Percentiles rank a stretch among this genome's conserved stretches.
phyloP scores from a whole-genome alignment of 225 moss, liverwort and hornwort genomes.

The Bryum argenteum region DNA sequence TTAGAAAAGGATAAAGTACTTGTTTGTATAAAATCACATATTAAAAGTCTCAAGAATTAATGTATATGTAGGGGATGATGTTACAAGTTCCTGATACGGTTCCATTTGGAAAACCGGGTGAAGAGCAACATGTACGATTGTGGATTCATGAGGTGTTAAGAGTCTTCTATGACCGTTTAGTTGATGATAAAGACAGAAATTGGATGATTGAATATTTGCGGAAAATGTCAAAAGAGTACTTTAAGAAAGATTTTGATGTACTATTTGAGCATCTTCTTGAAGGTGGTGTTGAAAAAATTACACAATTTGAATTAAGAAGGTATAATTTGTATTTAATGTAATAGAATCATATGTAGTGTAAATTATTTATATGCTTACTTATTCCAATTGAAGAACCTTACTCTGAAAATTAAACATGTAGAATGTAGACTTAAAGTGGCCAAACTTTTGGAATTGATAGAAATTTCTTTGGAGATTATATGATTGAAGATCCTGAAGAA shows the following conservation, averaged over 20 bases:
- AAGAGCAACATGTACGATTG: conserved; percentile 72
- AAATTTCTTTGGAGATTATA: conserved; percentile 83
- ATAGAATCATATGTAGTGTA: fast-evolving
- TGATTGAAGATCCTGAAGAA: conserved; percentile 83
- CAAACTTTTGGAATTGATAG: background rate
- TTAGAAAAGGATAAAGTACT: fast-evolving
- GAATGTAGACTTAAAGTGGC: background rate
- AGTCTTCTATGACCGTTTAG: conserved; percentile 86
- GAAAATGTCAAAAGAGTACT: conserved; percentile 50
- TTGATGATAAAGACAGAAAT: conserved; percentile 76
- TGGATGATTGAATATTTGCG: conserved; percentile 69
- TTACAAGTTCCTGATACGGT: conserved; percentile 68
- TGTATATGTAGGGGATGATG: conserved; percentile 76
- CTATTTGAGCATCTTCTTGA: conserved; percentile 57
- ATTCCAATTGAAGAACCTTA: background rate
- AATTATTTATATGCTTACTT: background rate
- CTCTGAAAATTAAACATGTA: background rate
- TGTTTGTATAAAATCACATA: background rate
- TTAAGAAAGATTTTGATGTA: conserved; percentile 74
- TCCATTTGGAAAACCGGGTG: conserved; percentile 58
- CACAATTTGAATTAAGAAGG: conserved; percentile 79
- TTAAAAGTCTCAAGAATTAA: background rate
- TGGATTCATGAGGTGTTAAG: conserved; percentile 89
- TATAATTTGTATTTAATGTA: background rate
- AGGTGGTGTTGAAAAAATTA: conserved; percentile 24